These are phyloP conservation scores for Pleurotus cornucopiae DNA, from an alignment of 768 basidiomycete species.

Conservation along the genomic window DNA sequence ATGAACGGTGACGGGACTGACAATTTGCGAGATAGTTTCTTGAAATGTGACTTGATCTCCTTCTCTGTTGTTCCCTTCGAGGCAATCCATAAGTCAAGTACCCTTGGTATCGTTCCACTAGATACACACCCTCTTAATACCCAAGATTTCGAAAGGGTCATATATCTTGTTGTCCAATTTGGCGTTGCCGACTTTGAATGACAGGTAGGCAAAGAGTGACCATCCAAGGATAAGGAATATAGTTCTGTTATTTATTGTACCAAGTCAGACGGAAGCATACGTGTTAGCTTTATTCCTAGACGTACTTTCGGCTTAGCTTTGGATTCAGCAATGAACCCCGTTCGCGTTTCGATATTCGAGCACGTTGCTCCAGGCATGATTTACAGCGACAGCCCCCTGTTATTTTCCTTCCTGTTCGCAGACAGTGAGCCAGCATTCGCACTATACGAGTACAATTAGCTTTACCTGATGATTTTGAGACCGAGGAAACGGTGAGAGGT, in stretches of 20 bases:
- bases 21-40: slow-evolving; percentile 87
- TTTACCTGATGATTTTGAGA: slow-evolving; percentile 29
- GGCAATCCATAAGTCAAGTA: background rate
- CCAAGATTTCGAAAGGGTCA: slow-evolving; percentile 93
- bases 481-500: slow-evolving; percentile 63
- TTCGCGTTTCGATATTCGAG: slow-evolving; percentile 34
- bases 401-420: slow-evolving; percentile 28
- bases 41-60: slow-evolving; percentile 94
- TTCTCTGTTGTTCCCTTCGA: slow-evolving; percentile 68
- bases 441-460: slow-evolving; percentile 29
- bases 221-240: slow-evolving; percentile 68
- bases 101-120: background rate
- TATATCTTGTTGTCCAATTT: slow-evolving; percentile 70
- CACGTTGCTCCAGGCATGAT: slow-evolving; percentile 54
- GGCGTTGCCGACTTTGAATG: slow-evolving; percentile 57
- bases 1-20: slow-evolving; percentile 28
- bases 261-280: slow-evolving; percentile 3
- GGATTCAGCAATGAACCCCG: slow-evolving; percentile 45
- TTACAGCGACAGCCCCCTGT: slow-evolving; percentile 56
- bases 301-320: slow-evolving; percentile 49
- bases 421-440: slow-evolving; percentile 4
- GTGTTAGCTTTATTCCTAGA: slow-evolving; percentile 2
- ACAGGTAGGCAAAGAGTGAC: slow-evolving; percentile 63
- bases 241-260: slow-evolving; percentile 35
- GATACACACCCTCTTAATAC: slow-evolving; percentile 57